These are phyloP conservation scores for Craspedostauros australis DNA, from an alignment of 108 stramenopile genomes.

Conservation along the genomic window DNA sequence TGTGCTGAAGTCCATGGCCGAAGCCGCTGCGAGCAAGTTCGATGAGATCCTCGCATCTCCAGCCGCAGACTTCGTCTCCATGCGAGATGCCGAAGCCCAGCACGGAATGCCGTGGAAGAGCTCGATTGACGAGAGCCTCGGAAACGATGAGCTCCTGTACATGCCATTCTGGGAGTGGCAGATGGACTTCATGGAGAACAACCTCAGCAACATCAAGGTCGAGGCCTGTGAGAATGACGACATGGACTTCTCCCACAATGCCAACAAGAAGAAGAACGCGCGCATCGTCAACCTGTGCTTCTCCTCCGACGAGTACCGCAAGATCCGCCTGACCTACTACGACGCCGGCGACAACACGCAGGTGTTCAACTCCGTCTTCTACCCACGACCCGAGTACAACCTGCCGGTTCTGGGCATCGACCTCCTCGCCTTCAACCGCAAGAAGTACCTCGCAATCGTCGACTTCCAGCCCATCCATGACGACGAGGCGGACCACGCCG, in stretches of 20 bases:
- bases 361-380: conserved; percentile 93
- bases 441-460: conserved; percentile 88
- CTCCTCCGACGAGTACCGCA: conserved; percentile 72
- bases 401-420: conserved; percentile 93
- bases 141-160: conserved; percentile 59
- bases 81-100: conserved; percentile 41
- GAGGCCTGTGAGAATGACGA: conserved; percentile 49
- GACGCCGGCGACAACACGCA: conserved; percentile 91
- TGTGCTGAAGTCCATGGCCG: no score
- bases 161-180: conserved; percentile 91
- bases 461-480: conserved; percentile 92
- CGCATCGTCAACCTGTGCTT: conserved; percentile 74
- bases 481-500: conserved; percentile 62
- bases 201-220: conserved; percentile 59
- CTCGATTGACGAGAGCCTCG: conserved; percentile 50
- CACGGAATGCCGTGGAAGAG: conserved; percentile 82
- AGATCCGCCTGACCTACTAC: conserved; percentile 94
- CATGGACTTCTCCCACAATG: conserved; percentile 60
- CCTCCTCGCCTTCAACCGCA: conserved; percentile 83
- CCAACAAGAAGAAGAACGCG: conserved; percentile 61
- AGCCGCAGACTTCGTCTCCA: neutral
- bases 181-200: conserved; percentile 65
- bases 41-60: no score
- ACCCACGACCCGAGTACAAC: conserved; percentile 86
- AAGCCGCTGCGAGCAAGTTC: no score